Base-by-base conservation (phyloP, 2,329 filamentous ascomycete species). In the Fusarium dlaminii region DNA sequence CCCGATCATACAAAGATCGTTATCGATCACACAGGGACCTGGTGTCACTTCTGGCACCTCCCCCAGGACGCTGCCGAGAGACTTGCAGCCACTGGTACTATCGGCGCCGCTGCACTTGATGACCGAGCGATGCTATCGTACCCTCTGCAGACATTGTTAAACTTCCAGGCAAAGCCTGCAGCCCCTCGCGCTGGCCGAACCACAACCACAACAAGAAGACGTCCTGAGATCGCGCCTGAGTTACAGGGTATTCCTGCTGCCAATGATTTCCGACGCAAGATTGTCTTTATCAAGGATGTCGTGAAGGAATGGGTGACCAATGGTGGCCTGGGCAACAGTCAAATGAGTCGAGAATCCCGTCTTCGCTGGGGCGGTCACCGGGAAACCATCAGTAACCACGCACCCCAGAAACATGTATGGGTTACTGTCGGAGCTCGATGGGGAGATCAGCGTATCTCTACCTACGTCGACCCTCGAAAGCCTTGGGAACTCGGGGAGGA, bases 1-100 rank as follows among this genome's bases (percentile, higher is more conserved):
- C 93, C 94, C 6, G 94, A 96, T 76, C 94, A 96, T 81, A 96
- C 94, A 67, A 96, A 96, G 83, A 89, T 96, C 62, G 92, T 96
- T 18, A 84, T 96, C 32, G 93, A 94, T 66, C 85, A 91, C 2
- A 89, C 92, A 36, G 93, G 92, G n/a, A 90, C 88, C 3, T 92
- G 91, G 87, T 92, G 93, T 75, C 92, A 94, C 79, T 94, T 95
- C 79, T 93, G 93, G 84, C 92, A 94, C 78, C 89, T 95, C 27
- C 90, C 92, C 0, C 85, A 90, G n/a, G 90, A 92, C 66, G 93
- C 93, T 2, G 90, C 92, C 6, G 86, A 89, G 73, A 88, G 90
- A 43, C 88, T 96, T 17, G 86, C 89, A 7, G 83, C 87, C 36
- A 90, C 90, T 4, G 91, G 92, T 63, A 89, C 90, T n/a, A 89